phyloP scores from a whole-genome alignment of 148 eudicot genomes.

The Rhododendron henanense region DNA sequence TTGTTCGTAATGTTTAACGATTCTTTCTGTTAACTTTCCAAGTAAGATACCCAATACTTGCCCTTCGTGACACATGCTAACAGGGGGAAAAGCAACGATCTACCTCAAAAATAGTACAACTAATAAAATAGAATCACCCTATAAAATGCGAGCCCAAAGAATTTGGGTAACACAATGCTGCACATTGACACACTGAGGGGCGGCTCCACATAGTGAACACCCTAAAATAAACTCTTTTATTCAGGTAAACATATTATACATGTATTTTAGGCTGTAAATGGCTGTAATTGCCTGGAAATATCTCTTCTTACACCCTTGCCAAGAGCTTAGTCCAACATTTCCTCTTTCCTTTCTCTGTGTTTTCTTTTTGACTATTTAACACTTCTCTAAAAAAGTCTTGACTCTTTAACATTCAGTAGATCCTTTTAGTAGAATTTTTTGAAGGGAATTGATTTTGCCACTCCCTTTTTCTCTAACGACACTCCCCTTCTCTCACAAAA shows the following conservation, averaged over 20 bases:
- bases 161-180: too few species aligned
- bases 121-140: too few species aligned
- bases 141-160: too few species aligned
- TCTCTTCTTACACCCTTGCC: neutral
- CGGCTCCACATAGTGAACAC: neutral
- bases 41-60: neutral
- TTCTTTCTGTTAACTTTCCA: neutral
- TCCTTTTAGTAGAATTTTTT: neutral
- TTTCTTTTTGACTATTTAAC: neutral
- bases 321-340: neutral
- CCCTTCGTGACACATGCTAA: neutral
- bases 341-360: neutral
- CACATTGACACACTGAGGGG: neutral
- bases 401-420: neutral
- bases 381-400: neutral
- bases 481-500: too few species aligned
- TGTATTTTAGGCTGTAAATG: neutral
- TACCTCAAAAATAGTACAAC: neutral
- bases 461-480: too few species aligned
- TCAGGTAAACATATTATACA: neutral
- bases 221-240: neutral
- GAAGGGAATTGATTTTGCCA: too few species aligned
- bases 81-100: neutral
- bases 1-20: neutral
- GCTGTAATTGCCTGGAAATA: neutral